Evolutionary conservation across 2,329 filamentous ascomycete species (phyloP).

Genomic region (Colletotrichum filicis): DNA sequence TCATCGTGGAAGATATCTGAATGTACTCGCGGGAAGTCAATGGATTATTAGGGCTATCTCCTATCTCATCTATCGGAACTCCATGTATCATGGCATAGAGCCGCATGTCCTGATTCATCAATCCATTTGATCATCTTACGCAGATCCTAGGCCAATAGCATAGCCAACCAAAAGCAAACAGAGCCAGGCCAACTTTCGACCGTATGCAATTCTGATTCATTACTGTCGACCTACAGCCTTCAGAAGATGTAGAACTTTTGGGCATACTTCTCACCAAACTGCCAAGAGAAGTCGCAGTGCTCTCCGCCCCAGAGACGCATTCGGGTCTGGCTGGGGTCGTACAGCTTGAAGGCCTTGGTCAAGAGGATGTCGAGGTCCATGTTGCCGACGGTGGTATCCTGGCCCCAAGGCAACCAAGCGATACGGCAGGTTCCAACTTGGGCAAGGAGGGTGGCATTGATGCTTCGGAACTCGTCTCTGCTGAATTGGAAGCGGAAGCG

Average conservation of each 20-base stretch:
- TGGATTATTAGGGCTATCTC: background rate
- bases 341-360: background rate
- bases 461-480: background rate
- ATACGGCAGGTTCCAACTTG: constrained; percentile 22
- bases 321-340: constrained; percentile 9
- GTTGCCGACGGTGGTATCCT: constrained; percentile 10
- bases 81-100: background rate
- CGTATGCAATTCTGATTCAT: background rate
- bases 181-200: background rate
- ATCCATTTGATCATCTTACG: background rate
- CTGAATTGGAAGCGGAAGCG: constrained; percentile 14
- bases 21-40: background rate
- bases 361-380: constrained; percentile 19
- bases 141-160: background rate
- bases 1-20: background rate
- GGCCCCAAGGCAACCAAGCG: background rate
- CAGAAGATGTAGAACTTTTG: constrained; percentile 7
- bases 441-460: background rate
- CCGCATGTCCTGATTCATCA: background rate
- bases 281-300: background rate
- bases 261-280: constrained; percentile 1
- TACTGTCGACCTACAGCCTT: background rate
- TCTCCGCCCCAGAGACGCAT: constrained; percentile 13
- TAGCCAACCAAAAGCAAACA: no score
- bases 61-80: background rate